A percentile compares a stretch with the other conserved stretches of the same genome.
Evolutionary conservation across 2,329 filamentous ascomycete species (phyloP).

Genomic region (Alternaria gansuensis): DNA sequence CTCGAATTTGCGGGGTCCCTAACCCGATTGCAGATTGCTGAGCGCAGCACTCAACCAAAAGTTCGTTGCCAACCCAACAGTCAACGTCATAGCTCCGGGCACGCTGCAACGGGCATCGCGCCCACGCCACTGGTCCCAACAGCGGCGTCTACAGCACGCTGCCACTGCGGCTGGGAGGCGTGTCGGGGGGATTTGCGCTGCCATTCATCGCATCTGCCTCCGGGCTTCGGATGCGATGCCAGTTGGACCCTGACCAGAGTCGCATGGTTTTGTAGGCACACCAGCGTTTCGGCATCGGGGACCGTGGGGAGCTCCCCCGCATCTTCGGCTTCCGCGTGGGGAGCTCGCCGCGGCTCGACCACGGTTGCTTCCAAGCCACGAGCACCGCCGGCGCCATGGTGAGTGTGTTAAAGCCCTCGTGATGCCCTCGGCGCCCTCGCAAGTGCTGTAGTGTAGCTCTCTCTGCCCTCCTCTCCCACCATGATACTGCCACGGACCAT

Average conservation of each 20-base stretch:
- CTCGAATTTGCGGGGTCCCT: slow-evolving; percentile 44
- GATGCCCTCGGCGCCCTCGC: slow-evolving; percentile 4
- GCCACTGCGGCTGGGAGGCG: slow-evolving; percentile 11
- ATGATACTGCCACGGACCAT: slow-evolving; percentile 40
- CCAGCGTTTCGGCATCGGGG: slow-evolving; percentile 18
- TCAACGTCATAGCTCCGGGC: slow-evolving; percentile 47
- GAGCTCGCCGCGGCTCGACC: slow-evolving; percentile 33
- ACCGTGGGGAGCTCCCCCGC: slow-evolving; percentile 25
- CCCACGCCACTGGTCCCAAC: slow-evolving; percentile 38
- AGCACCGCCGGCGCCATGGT: slow-evolving; percentile 15
- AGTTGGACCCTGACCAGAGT: not conserved
- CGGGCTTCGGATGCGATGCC: not conserved
- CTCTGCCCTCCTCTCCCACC: slow-evolving; percentile 13
- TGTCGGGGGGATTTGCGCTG: slow-evolving; percentile 31
- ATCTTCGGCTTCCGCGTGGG: slow-evolving; percentile 36
- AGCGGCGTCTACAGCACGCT: slow-evolving; percentile 12
- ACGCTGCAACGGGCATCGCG: slow-evolving; percentile 33
- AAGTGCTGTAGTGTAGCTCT: slow-evolving; percentile 9
- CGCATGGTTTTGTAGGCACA: slow-evolving; percentile 6
- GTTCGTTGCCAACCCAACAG: slow-evolving; percentile 32
- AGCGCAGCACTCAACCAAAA: slow-evolving; percentile 46
- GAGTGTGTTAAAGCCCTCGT: slow-evolving; percentile 19
- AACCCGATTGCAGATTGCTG: slow-evolving; percentile 43
- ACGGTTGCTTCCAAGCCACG: slow-evolving; percentile 16
- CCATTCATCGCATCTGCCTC: slow-evolving; percentile 24